A percentile compares a stretch with the other conserved stretches of the same genome.
Conservation (phyloP, 768 basidiomycete species). For the Leucosporidium creatinivorum region DNA sequence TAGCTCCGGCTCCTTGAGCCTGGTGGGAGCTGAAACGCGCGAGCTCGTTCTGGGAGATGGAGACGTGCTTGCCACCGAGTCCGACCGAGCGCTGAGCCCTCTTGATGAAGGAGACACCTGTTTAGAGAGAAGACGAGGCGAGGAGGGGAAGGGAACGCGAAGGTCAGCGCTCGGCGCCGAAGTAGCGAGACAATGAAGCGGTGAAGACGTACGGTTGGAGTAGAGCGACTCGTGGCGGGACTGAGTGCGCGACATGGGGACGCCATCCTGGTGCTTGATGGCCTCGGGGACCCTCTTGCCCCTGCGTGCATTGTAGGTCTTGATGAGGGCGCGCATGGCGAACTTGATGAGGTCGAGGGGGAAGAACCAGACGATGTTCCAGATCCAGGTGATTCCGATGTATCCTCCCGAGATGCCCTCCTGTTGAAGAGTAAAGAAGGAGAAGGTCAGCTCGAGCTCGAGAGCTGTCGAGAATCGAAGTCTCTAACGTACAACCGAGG, state of each 20-base stretch:
- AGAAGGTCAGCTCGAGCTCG: too few relatives aligned
- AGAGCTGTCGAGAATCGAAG: conserved; percentile 29
- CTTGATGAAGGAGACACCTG: conserved; percentile 52
- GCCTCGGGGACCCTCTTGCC: conserved; percentile 43
- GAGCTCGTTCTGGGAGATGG: conserved; percentile 52
- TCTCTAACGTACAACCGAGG: conserved; percentile 50
- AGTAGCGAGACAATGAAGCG: too few relatives aligned
- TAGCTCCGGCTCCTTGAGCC: conserved; percentile 66
- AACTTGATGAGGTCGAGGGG: conserved; percentile 86
- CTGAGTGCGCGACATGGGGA: conserved; percentile 75
- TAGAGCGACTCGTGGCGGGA: conserved; percentile 84
- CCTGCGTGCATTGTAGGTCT: conserved; percentile 55
- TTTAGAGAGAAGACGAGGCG: too few relatives aligned
- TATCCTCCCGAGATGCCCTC: conserved; percentile 72
- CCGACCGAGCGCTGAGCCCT: conserved; percentile 82
- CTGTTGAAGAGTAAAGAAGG: too few relatives aligned
- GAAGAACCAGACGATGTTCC: conserved; percentile 94
- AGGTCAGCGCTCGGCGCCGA: too few relatives aligned
- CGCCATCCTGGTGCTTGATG: conserved; percentile 48
- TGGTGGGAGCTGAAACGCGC: conserved; percentile 81
- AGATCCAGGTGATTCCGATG: conserved; percentile 96
- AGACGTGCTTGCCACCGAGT: conserved; percentile 55
- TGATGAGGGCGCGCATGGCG: conserved; percentile 89
- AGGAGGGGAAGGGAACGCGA: too few relatives aligned
- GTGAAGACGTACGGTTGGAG: conserved; percentile 51